Base-by-base conservation (phyloP, 2,329 filamentous ascomycete genomes). In the Trichoderma sp. region DNA sequence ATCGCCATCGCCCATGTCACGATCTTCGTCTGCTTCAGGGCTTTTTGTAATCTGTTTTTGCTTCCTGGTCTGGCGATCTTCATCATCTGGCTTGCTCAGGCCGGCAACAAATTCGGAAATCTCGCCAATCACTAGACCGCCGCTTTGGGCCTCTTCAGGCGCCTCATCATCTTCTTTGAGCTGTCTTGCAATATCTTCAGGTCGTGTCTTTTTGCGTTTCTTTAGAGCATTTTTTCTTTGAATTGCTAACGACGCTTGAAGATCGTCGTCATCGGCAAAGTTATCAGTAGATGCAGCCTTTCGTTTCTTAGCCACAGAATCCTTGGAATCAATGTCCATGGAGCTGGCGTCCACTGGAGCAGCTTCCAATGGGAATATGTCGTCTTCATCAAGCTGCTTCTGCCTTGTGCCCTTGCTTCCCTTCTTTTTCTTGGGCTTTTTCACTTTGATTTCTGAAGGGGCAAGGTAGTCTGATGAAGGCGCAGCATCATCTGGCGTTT, bases 361-460 rank as follows among this genome's bases (percentile, higher is more conserved):
- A 27, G 80, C 73, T 19, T 82, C 81, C 3, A 79, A 72, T 1
- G 84, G 83, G 70, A 89, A 84, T 5, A 89, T 81, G 61, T 88
- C 88, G 68, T 90, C 88, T 35, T 89, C 88, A 53, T 90, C 88
- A n/a, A 85, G 81, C 1, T 85, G 86, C 73, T 90, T 91, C 76
- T 92, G 88, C 62, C 92, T 86, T 2, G 91, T 92, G 29, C 88
- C 85, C 79, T 94, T 95, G 37, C 88, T 86, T 81, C 95, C 96
- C 83, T 95, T 96, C 82, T 97, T 97, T 81, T 97, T 97, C 81
- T 97, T 97, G 0, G 93, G 91, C 79, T 97, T 99, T 82, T 94
- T 96, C 72, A 98, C 87, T 80, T 97, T 99, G 76, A 97, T 88
- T 74, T 96, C 91, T 1, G 92, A 92, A 19, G 91, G 82, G 71